These are phyloP conservation scores for Acanthamoeba healyi DNA, from an alignment of 208 protist species.

Conservation along the genomic window DNA sequence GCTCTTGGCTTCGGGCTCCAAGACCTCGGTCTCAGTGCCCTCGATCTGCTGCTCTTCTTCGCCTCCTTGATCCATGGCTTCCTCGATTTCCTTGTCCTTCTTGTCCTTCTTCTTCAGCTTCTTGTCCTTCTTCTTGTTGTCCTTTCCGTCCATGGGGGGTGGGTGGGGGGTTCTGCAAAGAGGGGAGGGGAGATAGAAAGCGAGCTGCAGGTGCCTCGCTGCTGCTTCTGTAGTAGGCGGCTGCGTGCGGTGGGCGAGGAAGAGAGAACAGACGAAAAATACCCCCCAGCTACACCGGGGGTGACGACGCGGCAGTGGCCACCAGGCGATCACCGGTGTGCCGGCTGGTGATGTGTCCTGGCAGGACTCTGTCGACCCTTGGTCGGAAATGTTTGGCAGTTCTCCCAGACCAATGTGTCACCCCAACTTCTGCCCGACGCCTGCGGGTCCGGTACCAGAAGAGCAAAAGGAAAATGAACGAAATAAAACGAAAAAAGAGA, in stretches of 20 bases:
- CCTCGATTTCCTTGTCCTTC: constrained; percentile 63
- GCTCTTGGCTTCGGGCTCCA: constrained; percentile 64
- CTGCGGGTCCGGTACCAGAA: no score
- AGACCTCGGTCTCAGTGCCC: constrained; percentile 44
- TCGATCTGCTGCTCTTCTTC: constrained; percentile 47
- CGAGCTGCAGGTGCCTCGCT: not conserved
- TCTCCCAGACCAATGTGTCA: no score
- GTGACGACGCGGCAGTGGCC: no score
- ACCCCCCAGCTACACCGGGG: no score
- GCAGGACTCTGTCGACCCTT: no score
- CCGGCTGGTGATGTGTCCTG: no score
- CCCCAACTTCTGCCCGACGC: no score
- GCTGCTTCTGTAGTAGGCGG: no score
- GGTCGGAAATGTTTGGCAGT: no score
- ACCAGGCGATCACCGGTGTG: no score
- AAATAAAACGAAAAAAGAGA: no score
- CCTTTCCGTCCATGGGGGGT: constrained; percentile 17
- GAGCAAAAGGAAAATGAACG: no score
- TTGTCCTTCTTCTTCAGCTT: constrained; percentile 51
- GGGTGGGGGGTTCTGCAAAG: not conserved
- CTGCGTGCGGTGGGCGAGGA: not conserved
- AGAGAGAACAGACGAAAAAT: not conserved
- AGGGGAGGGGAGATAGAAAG: not conserved
- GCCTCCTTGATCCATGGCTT: constrained; percentile 31
- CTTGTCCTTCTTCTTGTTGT: constrained; percentile 64